phyloP scores from a whole-genome alignment of 768 basidiomycete genomes.

The Mycena chlorophos region DNA sequence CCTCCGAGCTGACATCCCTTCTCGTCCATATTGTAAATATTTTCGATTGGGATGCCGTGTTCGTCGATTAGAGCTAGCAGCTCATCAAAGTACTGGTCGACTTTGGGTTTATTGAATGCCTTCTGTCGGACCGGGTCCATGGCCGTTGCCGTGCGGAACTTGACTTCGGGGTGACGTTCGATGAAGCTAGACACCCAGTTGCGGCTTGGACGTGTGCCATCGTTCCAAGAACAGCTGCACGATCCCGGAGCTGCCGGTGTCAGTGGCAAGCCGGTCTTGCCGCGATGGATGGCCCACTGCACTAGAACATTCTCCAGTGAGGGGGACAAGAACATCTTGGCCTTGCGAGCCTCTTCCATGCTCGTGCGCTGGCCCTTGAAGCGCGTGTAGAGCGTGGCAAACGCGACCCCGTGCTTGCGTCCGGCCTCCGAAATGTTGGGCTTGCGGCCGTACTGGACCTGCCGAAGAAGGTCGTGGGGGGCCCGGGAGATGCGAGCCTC shows the following conservation, averaged over 20 bases:
- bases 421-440: conserved; percentile 2
- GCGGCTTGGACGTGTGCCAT: not conserved
- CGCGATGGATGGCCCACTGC: conserved; percentile 7
- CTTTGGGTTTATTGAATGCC: conserved; percentile 1
- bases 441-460: conserved; percentile 1
- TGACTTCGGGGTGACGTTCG: not conserved
- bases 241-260: not conserved
- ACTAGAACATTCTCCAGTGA: conserved; percentile 3
- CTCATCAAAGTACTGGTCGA: not conserved
- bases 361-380: conserved; percentile 3
- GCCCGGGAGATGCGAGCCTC: not conserved
- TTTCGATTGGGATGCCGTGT: conserved; percentile 1
- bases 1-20: conserved; percentile 5
- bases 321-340: not conserved
- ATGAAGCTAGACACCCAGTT: conserved; percentile 4
- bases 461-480: not conserved
- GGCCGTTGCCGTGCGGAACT: not conserved
- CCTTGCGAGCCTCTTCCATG: not conserved
- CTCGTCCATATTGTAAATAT: conserved; percentile 9
- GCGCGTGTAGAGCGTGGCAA: conserved; percentile 1
- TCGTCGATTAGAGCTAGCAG: not conserved
- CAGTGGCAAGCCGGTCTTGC: not conserved
- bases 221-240: not conserved
- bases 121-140: not conserved
- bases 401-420: not conserved